Evolutionary conservation across 495 filamentous ascomycete species (phyloP).

Genomic region (Penicillium soppii): DNA sequence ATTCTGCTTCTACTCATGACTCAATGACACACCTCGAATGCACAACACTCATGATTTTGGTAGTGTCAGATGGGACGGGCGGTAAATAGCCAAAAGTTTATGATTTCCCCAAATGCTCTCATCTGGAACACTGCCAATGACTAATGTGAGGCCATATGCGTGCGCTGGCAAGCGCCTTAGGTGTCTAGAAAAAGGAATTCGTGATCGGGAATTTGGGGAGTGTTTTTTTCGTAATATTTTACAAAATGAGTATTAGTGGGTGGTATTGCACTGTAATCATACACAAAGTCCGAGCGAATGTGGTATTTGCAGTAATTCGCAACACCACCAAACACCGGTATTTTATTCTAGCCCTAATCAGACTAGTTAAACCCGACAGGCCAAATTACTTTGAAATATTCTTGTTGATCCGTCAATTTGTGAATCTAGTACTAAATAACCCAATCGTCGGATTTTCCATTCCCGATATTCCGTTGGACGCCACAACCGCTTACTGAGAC

Average conservation of each 20-base stretch:
- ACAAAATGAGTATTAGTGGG: neutral
- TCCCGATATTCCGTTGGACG: conserved; percentile 6
- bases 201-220: neutral
- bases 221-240: neutral
- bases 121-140: conserved; percentile 14
- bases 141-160: neutral
- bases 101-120: neutral
- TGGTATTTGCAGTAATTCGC: neutral
- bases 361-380: neutral
- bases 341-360: conserved; percentile 1
- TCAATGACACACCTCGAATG: conserved; percentile 14
- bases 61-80: no score
- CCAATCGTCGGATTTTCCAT: conserved; percentile 17
- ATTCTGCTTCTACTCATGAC: conserved; percentile 6
- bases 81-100: no score
- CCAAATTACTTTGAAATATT: neutral
- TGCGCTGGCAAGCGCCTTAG: conserved; percentile 20
- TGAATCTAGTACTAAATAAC: conserved; percentile 8
- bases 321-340: neutral
- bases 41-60: neutral
- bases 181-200: neutral
- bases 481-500: conserved; percentile 15
- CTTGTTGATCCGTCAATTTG: conserved; percentile 3
- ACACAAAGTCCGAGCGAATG: neutral
- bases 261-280: neutral